Percentiles rank a stretch among this genome's conserved stretches.
Conservation (phyloP, 805 yeast genomes). For the Candida glaebosa region DNA sequence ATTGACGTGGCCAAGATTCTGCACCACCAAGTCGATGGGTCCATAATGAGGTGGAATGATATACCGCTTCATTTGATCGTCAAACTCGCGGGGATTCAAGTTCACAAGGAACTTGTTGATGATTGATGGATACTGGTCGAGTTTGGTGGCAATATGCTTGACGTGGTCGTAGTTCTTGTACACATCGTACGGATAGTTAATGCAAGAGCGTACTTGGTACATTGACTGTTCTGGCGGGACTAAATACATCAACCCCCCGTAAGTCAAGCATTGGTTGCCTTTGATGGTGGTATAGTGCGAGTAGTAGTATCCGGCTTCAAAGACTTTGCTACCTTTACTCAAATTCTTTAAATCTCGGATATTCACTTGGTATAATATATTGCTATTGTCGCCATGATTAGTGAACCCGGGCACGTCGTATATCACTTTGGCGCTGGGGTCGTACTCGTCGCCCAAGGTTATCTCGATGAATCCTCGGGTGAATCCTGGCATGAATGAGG, state of each 20-base stretch:
- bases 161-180: constrained; percentile 32
- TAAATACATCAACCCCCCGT: constrained; percentile 63
- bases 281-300: constrained; percentile 35
- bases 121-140: constrained; percentile 8
- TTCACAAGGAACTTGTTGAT: constrained; percentile 9
- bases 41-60: constrained; percentile 73
- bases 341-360: constrained; percentile 22
- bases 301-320: constrained; percentile 26
- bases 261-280: constrained; percentile 44
- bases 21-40: constrained; percentile 59
- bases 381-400: constrained; percentile 4
- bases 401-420: constrained; percentile 50
- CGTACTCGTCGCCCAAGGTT: constrained; percentile 23
- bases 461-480: constrained; percentile 51
- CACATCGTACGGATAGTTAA: constrained; percentile 38
- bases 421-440: constrained; percentile 24
- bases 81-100: constrained; percentile 11
- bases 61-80: constrained; percentile 30
- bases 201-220: constrained; percentile 44
- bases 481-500: constrained; percentile 62
- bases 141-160: constrained; percentile 12
- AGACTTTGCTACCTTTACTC: constrained; percentile 25
- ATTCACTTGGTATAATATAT: constrained; percentile 8
- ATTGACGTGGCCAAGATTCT: constrained; percentile 61
- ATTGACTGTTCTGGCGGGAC: constrained; percentile 51